Base-by-base conservation (phyloP, 2,329 filamentous ascomycete species). In the Nemania sp. region DNA sequence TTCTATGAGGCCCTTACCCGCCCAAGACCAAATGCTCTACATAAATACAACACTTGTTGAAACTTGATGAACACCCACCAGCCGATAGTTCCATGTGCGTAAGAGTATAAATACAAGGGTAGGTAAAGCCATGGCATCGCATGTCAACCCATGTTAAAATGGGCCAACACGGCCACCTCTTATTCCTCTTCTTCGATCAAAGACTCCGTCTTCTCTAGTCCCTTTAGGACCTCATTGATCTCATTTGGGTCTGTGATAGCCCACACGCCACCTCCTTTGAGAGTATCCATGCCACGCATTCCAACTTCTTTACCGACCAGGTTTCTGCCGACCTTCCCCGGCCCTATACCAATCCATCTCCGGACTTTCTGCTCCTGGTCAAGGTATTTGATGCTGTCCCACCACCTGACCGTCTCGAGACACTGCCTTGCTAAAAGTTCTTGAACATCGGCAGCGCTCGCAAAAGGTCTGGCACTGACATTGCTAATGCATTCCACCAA, bases 271-370 rank as follows among this genome's bases (percentile, higher is more conserved):
- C 94, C 94, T 1, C 94, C 94, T 78, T 95, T 97, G 56, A 95
- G 88, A 18, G 87, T 83, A 63, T 96, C 93, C 75, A 91, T 88
- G 24, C 89, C 89, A 57, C 89, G 88, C 89, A 96, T 94, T 10
- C 94, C 94, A 2, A 98, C 94, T 81, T 98, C 95, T 80, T 98
- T 98, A 13, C 94, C 94, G 1, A 98, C 94, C 7, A 98, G 84
- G 78, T 98, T 98, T 65, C 94, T 87, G 0, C 95, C 95, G 1
- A 98, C 95, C 79, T 97, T 97, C 5, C 95, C 95, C 0, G 95
- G 95, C 0, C 95, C 95, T 70, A 98, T 93, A 51, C 95, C 95
- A 57, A 98, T 87, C 92, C 95, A 98, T 64, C 94, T 85, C 74
- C 90, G 86, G 20, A 97, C 92, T 70, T 90, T 90, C 76, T 91